Conservation (phyloP, 495 filamentous ascomycete species). For the Tuber melanosporum region DNA sequence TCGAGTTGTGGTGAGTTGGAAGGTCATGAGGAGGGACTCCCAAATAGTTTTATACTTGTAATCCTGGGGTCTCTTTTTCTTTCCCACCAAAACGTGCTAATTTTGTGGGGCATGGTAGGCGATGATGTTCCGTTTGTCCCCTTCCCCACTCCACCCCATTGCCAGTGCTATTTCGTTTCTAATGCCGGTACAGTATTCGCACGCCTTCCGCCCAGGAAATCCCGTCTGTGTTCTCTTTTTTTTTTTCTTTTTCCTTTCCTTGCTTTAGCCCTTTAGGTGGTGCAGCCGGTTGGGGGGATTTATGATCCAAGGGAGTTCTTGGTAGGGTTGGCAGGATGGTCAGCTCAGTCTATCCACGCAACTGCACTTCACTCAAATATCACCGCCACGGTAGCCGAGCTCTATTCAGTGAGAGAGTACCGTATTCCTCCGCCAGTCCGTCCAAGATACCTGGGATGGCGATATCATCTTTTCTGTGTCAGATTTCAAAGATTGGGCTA, state of each 20-base stretch:
- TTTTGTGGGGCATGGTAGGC: neutral
- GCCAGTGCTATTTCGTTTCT: neutral
- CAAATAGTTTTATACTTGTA: constrained; percentile 27
- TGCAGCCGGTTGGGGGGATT: constrained; percentile 2
- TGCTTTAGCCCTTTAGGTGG: constrained; percentile 5
- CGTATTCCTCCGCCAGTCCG: too few species aligned
- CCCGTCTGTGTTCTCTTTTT: neutral
- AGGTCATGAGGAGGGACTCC: constrained; percentile 7
- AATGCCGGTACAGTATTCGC: neutral
- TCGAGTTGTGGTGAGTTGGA: constrained; percentile 16
- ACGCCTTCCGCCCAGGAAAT: neutral
- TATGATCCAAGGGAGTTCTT: neutral
- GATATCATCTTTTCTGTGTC: too few species aligned
- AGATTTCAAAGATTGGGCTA: too few species aligned
- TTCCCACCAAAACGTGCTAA: neutral
- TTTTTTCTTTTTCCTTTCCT: too few species aligned
- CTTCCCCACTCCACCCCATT: neutral
- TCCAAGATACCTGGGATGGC: too few species aligned
- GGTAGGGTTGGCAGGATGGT: constrained; percentile 17
- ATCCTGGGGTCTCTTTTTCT: neutral
- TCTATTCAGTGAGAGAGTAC: neutral
- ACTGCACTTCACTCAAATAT: neutral
- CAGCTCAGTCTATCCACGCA: constrained; percentile 18
- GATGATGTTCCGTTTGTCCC: neutral
- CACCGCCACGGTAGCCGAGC: neutral